These are phyloP conservation scores for Vickermania spadyakhi DNA, from an alignment of 208 protist species.

Conservation along the genomic window DNA sequence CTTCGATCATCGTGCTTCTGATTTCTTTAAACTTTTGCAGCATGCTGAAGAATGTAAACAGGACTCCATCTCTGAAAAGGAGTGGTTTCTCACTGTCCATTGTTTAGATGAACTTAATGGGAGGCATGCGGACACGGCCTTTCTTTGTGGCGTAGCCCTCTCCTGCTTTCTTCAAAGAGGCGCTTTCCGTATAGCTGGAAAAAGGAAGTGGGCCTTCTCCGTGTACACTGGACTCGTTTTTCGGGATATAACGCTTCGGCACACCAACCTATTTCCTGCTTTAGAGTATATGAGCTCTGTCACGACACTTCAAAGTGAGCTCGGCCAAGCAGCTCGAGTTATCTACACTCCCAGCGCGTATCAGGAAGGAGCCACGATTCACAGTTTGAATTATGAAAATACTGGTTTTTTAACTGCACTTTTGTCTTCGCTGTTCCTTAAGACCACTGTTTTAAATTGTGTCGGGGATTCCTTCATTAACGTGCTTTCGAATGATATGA, in stretches of 20 bases:
- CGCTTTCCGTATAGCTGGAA: slow-evolving; percentile 12
- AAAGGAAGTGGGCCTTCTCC: slow-evolving; percentile 39
- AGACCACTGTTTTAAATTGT: no score
- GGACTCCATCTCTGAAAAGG: slow-evolving; percentile 28
- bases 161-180: slow-evolving; percentile 30
- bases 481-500: no score
- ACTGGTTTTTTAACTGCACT: no score
- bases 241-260: slow-evolving; percentile 51
- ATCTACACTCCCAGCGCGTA: slow-evolving; percentile 46
- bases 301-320: slow-evolving; percentile 37
- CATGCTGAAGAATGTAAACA: slow-evolving; percentile 3
- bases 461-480: no score
- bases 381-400: no score
- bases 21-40: slow-evolving; percentile 12
- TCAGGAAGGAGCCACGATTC: no score
- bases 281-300: slow-evolving; percentile 70
- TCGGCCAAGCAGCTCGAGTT: slow-evolving; percentile 40
- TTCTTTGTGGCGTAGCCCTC: slow-evolving; percentile 46
- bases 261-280: slow-evolving; percentile 35
- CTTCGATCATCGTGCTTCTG: no score
- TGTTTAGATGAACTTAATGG: slow-evolving; percentile 79
- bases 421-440: slow-evolving; percentile 43
- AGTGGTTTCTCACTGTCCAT: slow-evolving; percentile 52
- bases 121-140: slow-evolving; percentile 61
- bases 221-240: slow-evolving; percentile 62